phyloP scores from a whole-genome alignment of 2,329 filamentous ascomycete genomes.

The Malbranchea zuffiana region DNA sequence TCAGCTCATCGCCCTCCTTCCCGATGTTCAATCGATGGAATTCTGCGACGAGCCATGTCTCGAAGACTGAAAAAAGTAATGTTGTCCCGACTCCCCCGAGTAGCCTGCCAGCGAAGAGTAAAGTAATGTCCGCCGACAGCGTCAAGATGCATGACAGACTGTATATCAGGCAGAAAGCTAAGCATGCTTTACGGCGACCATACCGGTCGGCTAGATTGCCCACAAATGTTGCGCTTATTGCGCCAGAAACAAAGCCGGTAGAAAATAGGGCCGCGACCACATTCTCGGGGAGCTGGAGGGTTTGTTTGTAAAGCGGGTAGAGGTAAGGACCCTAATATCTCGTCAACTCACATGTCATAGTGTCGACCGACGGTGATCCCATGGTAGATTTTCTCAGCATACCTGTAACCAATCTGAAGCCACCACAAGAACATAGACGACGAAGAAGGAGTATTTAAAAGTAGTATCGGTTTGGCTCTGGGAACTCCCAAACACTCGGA shows the following conservation, averaged over 20 bases:
- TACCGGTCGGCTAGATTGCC: slow-evolving; percentile 13
- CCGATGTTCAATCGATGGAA: slow-evolving; percentile 40
- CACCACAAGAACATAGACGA: slow-evolving; percentile 12
- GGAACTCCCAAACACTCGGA: not conserved
- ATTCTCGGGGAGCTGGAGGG: slow-evolving; percentile 10
- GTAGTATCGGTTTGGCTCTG: not conserved
- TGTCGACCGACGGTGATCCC: not conserved
- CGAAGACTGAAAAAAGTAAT: slow-evolving; percentile 48
- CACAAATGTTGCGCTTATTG: slow-evolving; percentile 12
- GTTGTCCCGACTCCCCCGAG: slow-evolving; percentile 47
- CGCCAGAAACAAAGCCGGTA: slow-evolving; percentile 12
- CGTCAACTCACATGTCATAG: slow-evolving; percentile 1
- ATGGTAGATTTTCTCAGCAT: not conserved
- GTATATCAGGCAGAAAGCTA: slow-evolving; percentile 12
- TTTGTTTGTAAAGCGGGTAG: slow-evolving; percentile 13
- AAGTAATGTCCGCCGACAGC: slow-evolving; percentile 25
- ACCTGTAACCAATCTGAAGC: slow-evolving; percentile 15
- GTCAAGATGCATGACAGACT: slow-evolving; percentile 20
- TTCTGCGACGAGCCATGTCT: slow-evolving; percentile 53
- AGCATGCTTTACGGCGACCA: slow-evolving; percentile 10
- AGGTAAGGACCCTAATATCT: slow-evolving; percentile 12
- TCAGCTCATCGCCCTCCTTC: slow-evolving; percentile 36
- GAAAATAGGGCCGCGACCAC: slow-evolving; percentile 11
- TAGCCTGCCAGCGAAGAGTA: slow-evolving; percentile 44
- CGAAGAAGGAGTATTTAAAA: slow-evolving; percentile 9